Conservation (phyloP, 305 asterid genomes). For the Ilex paraguariensis region DNA sequence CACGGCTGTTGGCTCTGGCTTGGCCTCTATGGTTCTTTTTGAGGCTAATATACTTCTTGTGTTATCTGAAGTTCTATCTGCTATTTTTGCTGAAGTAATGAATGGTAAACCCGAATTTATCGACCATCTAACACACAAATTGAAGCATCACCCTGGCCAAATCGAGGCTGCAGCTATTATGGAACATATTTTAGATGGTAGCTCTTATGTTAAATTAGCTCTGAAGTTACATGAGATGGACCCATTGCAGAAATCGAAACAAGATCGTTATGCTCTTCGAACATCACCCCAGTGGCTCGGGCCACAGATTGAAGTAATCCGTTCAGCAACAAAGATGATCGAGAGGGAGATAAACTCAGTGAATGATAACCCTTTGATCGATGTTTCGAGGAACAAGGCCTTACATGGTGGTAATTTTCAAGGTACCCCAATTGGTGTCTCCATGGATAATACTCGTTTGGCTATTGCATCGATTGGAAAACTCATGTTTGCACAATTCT, state of each 20-base stretch:
- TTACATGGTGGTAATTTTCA: constrained; percentile 87
- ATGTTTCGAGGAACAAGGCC: constrained; percentile 82
- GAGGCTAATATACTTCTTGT: constrained; percentile 60
- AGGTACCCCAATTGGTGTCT: constrained; percentile 80
- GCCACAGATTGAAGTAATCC: constrained; percentile 77
- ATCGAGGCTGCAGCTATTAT: constrained; percentile 90
- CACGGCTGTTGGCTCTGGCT: constrained; percentile 90
- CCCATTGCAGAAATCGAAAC: constrained; percentile 73
- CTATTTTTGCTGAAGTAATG: constrained; percentile 85
- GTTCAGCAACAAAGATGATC: constrained; percentile 71
- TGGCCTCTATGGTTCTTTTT: constrained; percentile 73
- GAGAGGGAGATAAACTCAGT: constrained; percentile 88
- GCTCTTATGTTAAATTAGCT: constrained; percentile 65
- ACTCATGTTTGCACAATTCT: constrained; percentile 73
- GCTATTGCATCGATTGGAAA: constrained; percentile 78
- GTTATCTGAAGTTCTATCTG: constrained; percentile 60
- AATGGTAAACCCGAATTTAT: constrained; percentile 86
- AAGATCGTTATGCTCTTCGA: constrained; percentile 68
- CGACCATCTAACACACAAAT: constrained; percentile 69
- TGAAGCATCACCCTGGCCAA: constrained; percentile 89
- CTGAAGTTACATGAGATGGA: constrained; percentile 61
- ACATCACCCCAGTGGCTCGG: constrained; percentile 93
- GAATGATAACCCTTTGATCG: constrained; percentile 82
- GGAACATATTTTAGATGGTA: constrained; percentile 79
- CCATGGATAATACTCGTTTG: constrained; percentile 73